Evolutionary conservation across 176 grass and related monocot species (phyloP), one percentile per base, ranked within the genome.

Genomic region (Elaeis guineensis): DNA sequence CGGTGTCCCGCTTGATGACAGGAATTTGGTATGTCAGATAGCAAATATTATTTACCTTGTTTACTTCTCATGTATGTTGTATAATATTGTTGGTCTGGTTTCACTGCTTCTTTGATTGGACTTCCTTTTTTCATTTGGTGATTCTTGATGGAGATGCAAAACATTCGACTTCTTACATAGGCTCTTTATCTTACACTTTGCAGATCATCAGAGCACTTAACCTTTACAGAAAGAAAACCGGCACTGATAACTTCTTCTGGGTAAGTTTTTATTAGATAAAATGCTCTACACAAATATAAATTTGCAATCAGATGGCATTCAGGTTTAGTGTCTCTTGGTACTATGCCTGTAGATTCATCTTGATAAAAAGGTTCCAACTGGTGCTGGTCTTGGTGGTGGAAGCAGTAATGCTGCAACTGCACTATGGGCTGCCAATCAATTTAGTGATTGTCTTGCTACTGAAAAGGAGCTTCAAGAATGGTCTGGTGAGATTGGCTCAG

Each of bases 401-500:
- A 98, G 94, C 61, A 86, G 88, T 71, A 98, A 98, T 80, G 94
- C 94, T 57, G 94, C 88, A 62, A 99, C 94, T 65, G 82, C 94
- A 67, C 67, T 99, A 21, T 99, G 94, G 94, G 94, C 94, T 18
- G 88, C 94, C 54, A 99, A 99, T 79, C 94, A 99, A 48, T 99
- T 99, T 76, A 85, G 84, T 78, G 87, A 82, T 21, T 69, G 88
- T 58, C 72, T 93, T 89, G 94, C 87, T 58, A 86, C 94, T 63
- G 94, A 99, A 79, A 80, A 81, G 59, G 88, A 99, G 54, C 89
- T 99, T 73, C 84, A 99, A 70, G 81, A 93, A 58, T 99, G 94
- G 94, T 93, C 94, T 72, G 73, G 78, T 73, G 94, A 99, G 74
- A 99, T 99, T 63, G 94, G 94, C 75, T 99, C 94, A 70, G 94